Evolutionary conservation across 208 protist genomes (phyloP), one percentile per base, ranked within the genome.

Genomic region (Borovskyia barvae): DNA sequence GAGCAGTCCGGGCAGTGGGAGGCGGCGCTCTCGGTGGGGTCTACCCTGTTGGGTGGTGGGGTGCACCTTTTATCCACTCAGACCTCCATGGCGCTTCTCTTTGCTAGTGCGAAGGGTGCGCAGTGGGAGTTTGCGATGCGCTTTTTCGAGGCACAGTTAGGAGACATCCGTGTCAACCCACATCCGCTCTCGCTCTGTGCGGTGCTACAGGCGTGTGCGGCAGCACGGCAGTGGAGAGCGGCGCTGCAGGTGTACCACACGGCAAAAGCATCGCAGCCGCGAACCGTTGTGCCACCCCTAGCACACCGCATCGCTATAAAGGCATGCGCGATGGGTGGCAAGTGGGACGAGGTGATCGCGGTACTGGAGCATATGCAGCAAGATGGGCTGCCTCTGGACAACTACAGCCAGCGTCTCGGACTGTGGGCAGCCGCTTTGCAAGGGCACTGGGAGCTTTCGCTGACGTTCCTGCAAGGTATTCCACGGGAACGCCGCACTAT

Each of bases 1-100:
- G 80, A 90, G 68, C 72, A 90, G 63, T 63, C 87, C 15, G 87
- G 87, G 20, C 80, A 94, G 59, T 94, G 87, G 84, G 79, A 90
- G 63, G 78, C 70, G 17, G 83, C 87, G 6, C 55, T 90, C 28
- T 42, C 68, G 29, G 75, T 91, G 35, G 84, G 87, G 25, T 29
- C 39, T 9, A 59, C 64, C 25, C 76, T 94, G 45, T 58, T 90
- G 25, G 74, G 83, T 3, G 63, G 17, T 26, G 41, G 63, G 63
- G 43, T 43, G n/a, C 60, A 75, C 50, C 67, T 89, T 37, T 59
- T 86, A 17, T 73, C 77, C 8, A 22, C 69, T 12, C 73, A 77
- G 40, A 89, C 81, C 11, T 43, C 58, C 29, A 77, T 91, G 65
- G 72, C 81, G 22, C 71, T 91, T 14, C 68, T 90, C 41, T 77